Base-by-base conservation (phyloP, 768 basidiomycete species). In the Crassisporium funariophilum region DNA sequence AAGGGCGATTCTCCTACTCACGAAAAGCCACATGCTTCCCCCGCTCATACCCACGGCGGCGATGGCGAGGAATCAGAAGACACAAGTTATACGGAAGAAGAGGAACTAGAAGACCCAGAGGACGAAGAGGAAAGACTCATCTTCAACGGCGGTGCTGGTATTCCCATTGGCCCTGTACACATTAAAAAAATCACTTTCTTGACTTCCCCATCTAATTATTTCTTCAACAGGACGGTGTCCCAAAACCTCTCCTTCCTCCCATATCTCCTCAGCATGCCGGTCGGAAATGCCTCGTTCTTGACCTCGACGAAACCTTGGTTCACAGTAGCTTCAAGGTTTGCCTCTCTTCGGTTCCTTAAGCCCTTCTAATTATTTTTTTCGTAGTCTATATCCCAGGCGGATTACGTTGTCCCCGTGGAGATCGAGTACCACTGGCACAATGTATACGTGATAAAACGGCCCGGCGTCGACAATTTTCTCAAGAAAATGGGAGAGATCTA, bases 381-480 rank as follows among this genome's bases (percentile, higher is more conserved):
- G 11, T 63, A 98, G 95, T 90, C 94, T 44, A 91, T 98, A 58
- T 80, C 78, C 54, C 89, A 93, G 60, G 94, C 95, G 22, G 97
- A 99, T 73, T 99, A 93, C 67, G 91, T 98, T 53, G 95, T 99
- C 3, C 97, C 97, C 4, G 97, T 99, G 19, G 97, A 98, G 69
- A 99, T 99, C 53, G 97, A 99, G 63, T 94, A 91, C 55, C 90
- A 97, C 62, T 91, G 88, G 81, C 97, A 99, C 66, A 98, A 99
- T 61, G 94, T 98, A 55, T 98, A 98, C 70, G 97, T 98, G 39
- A 91, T 98, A 69, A 98, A 98, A 69, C 87, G 97, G 41, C 97
- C 97, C 7, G 97, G 97, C 12, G 97, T 99, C 12, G 97, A 99
- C 64, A 87, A 85, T 62, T 99, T 98, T 69, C 72, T 99, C 64